Evolutionary conservation across 2,329 filamentous ascomycete genomes (phyloP).

Genomic region (Ophiostoma quercus): DNA sequence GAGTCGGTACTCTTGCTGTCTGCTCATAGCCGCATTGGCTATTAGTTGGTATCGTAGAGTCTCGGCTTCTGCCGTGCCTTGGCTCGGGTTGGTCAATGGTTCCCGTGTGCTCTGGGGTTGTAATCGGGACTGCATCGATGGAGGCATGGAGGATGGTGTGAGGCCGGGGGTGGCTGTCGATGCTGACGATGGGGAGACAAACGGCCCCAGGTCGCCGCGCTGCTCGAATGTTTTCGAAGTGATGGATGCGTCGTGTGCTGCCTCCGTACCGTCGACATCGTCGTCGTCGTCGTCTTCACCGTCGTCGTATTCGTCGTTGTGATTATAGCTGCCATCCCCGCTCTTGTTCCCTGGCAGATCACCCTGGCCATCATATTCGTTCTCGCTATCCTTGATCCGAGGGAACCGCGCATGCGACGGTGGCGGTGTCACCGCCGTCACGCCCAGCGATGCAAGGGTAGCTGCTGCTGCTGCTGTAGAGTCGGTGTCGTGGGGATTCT

Average conservation of each 20-base stretch:
- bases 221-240: neutral
- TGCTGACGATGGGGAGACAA: neutral
- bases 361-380: conserved; percentile 6
- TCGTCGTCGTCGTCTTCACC: conserved; percentile 11
- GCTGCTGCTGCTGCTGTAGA: neutral
- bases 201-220: conserved; percentile 2
- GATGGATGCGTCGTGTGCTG: neutral
- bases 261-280: neutral
- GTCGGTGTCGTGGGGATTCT: neutral
- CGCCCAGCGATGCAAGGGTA: neutral
- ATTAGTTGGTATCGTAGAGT: conserved; percentile 20
- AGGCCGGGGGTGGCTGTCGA: neutral
- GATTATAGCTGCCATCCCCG: neutral
- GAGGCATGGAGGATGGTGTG: neutral
- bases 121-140: neutral
- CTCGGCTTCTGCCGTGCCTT: conserved; percentile 1
- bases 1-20: conserved; percentile 22
- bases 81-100: neutral
- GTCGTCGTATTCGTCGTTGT: conserved; percentile 13
- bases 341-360: neutral
- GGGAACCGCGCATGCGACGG: neutral
- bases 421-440: conserved; percentile 2
- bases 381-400: conserved; percentile 3
- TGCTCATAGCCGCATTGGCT: conserved; percentile 23
- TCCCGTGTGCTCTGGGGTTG: neutral